Evolutionary conservation across 2,329 filamentous ascomycete species (phyloP), one percentile per base, ranked within the genome.

Genomic region (Pleurostoma richardsiae): DNA sequence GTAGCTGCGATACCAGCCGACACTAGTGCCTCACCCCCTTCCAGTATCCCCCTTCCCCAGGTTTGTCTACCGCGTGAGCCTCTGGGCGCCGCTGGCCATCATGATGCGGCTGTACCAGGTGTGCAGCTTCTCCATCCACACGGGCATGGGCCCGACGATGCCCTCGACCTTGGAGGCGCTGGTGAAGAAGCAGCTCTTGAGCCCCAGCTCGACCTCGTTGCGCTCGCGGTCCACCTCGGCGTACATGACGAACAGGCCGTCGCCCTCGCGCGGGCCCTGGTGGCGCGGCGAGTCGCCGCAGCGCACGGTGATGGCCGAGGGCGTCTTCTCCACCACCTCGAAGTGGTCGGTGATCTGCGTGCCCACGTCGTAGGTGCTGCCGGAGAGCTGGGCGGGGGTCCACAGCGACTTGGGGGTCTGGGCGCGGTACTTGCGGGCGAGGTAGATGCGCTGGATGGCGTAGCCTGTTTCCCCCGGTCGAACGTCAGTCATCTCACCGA

Each of bases 261-360:
- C 85, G 2, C 75, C 78, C 6, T 73, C 69, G 6, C 85, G 73
- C 2, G 78, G 72, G 1, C 69, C 75, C 40, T 67, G 68, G 40
- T 77, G 77, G 27, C 79, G 70, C 0, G 85, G 85, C 2, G 79
- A 79, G 51, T 83, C 85, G 11, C 85, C 85, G 53, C 80, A 85
- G 27, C 85, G 79, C 27, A 88, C 73, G 1, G 81, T 72, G 49
- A 88, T 83, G 8, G 73, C 69, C 5, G 72, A 73, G 0, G 76
- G 68, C 0, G 77, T 82, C 65, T 84, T 84, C 45, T 82, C 77
- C 1, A 88, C 68, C 0, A 88, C 83, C 61, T 88, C 82, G 58
- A 88, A 88, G 62, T 88, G 85, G 59, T 88, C 83, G 3, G 80
- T 85, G 48, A 88, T 77, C 39, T 71, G 59, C 1, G 84, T 85